Conservation (phyloP, 805 yeast genomes). For the Candida argentea region DNA sequence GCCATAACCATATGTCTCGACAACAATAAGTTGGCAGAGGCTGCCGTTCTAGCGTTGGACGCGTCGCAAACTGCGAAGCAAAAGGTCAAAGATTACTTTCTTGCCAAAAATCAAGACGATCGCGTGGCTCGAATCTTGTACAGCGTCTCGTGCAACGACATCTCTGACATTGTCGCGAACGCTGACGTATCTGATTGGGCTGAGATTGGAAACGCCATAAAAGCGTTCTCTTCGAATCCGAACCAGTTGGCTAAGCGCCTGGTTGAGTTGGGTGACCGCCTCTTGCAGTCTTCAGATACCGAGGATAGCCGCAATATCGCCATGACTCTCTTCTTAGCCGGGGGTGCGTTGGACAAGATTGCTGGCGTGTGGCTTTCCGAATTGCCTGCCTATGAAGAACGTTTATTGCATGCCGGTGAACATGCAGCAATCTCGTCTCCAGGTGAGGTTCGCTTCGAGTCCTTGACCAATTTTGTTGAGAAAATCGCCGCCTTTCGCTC, state of each 20-base stretch:
- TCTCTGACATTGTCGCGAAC: constrained; percentile 64
- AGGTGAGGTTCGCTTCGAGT: constrained; percentile 75
- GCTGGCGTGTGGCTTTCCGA: constrained; percentile 81
- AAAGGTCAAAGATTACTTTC: constrained; percentile 64
- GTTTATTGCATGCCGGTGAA: constrained; percentile 37
- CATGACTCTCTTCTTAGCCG: constrained; percentile 66
- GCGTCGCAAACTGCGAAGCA: constrained; percentile 50
- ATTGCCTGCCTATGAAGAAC: constrained; percentile 31
- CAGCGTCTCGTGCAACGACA: constrained; percentile 45
- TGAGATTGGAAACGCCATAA: constrained; percentile 60
- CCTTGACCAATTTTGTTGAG: constrained; percentile 74
- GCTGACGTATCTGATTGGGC: constrained; percentile 78
- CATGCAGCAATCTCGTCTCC: constrained; percentile 40
- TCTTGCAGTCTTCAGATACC: constrained; percentile 25
- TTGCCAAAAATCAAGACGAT: constrained; percentile 43
- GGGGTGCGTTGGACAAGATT: constrained; percentile 70
- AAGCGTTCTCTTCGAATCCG: constrained; percentile 41
- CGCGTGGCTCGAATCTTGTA: constrained; percentile 67
- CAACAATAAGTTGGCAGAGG: constrained; percentile 60
- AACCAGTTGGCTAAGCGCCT: constrained; percentile 45
- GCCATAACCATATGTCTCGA: constrained; percentile 64
- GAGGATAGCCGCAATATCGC: constrained; percentile 58
- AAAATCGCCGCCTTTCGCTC: constrained; percentile 70
- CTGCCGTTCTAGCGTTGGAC: constrained; percentile 68
- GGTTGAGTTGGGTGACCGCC: constrained; percentile 67